Conservation (phyloP, 768 basidiomycete species). For the Peribolospora kevripleyi region DNA sequence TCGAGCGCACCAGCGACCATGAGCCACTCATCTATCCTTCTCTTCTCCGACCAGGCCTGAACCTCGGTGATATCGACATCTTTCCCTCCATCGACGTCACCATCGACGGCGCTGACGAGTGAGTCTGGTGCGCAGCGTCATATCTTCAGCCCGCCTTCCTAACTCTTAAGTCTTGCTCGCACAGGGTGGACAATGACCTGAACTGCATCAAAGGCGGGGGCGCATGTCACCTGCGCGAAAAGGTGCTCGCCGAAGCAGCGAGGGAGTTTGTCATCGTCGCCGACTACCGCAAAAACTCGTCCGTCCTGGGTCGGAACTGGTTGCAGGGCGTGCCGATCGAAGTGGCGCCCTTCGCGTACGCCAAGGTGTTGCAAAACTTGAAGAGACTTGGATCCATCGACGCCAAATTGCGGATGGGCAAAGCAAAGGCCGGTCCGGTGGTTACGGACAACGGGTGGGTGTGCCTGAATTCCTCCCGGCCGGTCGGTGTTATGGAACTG, state of each 20-base stretch:
- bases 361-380: constrained; percentile 43
- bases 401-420: constrained; percentile 74
- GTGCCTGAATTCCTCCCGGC: neutral
- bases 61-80: constrained; percentile 15
- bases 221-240: constrained; percentile 86
- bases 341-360: constrained; percentile 89
- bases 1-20: constrained; percentile 36
- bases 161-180: neutral
- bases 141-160: neutral
- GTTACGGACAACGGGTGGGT: constrained; percentile 65
- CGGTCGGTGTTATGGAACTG: neutral
- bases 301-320: constrained; percentile 23
- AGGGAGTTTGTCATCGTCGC: constrained; percentile 78
- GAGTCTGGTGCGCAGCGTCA: neutral
- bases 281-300: constrained; percentile 70
- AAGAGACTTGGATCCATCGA: constrained; percentile 19
- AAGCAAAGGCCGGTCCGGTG: constrained; percentile 47
- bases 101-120: constrained; percentile 89
- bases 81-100: constrained; percentile 72
- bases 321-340: constrained; percentile 79
- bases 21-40: constrained; percentile 27
- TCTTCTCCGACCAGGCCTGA: constrained; percentile 4
- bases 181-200: constrained; percentile 56
- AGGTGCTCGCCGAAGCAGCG: constrained; percentile 91
- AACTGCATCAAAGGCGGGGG: constrained; percentile 86